Base-by-base conservation (phyloP, 345 rosid species). In the Eucalyptus tenuipes region DNA sequence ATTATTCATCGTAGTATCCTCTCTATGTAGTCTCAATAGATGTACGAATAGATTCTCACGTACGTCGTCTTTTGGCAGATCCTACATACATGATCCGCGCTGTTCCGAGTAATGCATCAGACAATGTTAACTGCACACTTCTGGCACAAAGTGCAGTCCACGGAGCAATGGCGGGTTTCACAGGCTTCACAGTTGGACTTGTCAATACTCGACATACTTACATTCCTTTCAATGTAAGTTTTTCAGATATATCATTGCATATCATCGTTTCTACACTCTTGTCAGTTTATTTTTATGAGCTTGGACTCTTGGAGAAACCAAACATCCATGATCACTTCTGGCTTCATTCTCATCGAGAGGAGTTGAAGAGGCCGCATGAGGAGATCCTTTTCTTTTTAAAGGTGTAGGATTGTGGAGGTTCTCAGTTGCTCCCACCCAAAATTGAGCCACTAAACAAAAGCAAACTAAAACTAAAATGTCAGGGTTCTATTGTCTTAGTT, bases 11-110 rank as follows among this genome's bases (percentile, higher is more conserved):
- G 2, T 75, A 75, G 42, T 71, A 71, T 71, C 82, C 10, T 71
- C 82, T 71, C 45, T 71, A 37, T 7, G 40, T 20, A 68, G 42
- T 68, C 80, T 68, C 22, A 31, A 31, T 10, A 75, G 47, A 75
- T 75, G 45, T 75, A 75, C 7, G 2, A 71, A 37, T 75, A 75
- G 15, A 37, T 75, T 75, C 82, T 75, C 22, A 75, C 7, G 11
- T 40, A 10, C 3, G 31, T 50, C 42, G 47, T 90, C 86, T 44
- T 89, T 84, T 88, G 88, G 90, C 95, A 97, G 99, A 97, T 92
- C 98, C 99, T 47, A 96, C 99, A 49, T 97, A 95, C 92, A 97
- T 97, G 98, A 95, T 97, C 91, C 95, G 96, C 44, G 97, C 98
- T 71, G 90, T 96, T 86, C 99, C 97, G 68, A 88, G 96, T 89